phyloP scores from a whole-genome alignment of 2,329 filamentous ascomycete genomes.

The Chaetomium sp. region DNA sequence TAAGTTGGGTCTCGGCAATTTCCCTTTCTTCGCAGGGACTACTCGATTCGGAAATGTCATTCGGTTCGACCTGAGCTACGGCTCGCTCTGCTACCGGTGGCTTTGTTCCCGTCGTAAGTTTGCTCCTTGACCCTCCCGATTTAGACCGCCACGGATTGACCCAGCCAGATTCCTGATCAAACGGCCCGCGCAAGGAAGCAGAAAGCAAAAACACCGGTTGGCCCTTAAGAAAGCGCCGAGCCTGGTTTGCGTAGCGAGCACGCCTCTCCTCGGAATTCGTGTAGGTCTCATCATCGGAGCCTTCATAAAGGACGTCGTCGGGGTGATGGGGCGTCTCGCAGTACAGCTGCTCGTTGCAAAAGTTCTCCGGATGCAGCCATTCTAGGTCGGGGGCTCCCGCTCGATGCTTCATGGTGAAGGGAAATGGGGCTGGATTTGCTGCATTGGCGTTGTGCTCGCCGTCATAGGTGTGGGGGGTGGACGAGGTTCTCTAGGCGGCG shows the following conservation, averaged over 20 bases:
- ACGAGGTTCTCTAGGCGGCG: too few relatives aligned
- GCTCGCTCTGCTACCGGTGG: not conserved
- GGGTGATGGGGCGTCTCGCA: constrained; percentile 35
- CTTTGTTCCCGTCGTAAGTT: not conserved
- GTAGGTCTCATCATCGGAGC: constrained; percentile 54
- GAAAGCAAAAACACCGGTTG: constrained; percentile 52
- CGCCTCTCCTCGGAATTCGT: constrained; percentile 40
- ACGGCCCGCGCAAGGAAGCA: constrained; percentile 55
- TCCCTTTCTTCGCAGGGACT: not conserved
- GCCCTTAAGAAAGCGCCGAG: constrained; percentile 52
- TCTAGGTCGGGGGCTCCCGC: constrained; percentile 1
- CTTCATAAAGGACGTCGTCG: constrained; percentile 45
- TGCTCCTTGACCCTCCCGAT: constrained; percentile 1
- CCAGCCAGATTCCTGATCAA: constrained; percentile 45
- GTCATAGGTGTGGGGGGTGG: not conserved
- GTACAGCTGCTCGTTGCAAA: constrained; percentile 39
- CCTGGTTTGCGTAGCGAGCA: constrained; percentile 53
- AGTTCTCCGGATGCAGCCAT: constrained; percentile 17
- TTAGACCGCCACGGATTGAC: constrained; percentile 49
- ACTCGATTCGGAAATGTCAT: constrained; percentile 4
- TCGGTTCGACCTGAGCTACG: not conserved
- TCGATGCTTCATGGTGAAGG: constrained; percentile 28
- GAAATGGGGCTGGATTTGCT: constrained; percentile 1
- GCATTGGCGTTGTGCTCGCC: not conserved
- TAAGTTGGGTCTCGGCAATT: not conserved